Evolutionary conservation across 139 green algal genomes (phyloP).

Genomic region (Auxenochlorella pyrenoidosa): DNA sequence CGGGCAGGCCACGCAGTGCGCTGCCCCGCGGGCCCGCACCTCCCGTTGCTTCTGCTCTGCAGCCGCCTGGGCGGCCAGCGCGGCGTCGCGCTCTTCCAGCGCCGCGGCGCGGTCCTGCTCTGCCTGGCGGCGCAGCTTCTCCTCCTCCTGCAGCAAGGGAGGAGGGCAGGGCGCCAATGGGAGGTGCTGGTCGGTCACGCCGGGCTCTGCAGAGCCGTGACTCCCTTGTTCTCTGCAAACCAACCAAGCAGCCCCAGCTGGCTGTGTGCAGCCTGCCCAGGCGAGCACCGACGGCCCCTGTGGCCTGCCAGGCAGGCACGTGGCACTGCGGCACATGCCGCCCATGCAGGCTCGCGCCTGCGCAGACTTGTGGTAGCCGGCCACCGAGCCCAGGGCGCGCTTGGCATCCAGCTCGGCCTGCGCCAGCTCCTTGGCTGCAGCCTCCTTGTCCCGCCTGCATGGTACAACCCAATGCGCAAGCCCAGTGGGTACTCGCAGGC

Average conservation of each 20-base stretch:
- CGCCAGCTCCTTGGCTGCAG: not conserved
- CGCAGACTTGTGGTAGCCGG: conserved; percentile 7
- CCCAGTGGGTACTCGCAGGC: too few species aligned
- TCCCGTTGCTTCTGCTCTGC: not conserved
- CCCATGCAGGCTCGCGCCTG: not conserved
- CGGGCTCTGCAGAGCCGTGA: too few species aligned
- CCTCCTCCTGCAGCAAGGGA: conserved; percentile 15
- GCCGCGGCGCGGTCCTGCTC: conserved; percentile 24
- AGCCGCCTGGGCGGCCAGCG: not conserved
- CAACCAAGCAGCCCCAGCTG: not conserved
- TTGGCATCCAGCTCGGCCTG: conserved; percentile 31
- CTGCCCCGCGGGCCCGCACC: not conserved
- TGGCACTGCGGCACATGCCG: too few species aligned
- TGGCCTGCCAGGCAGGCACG: too few species aligned
- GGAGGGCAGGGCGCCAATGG: too few species aligned
- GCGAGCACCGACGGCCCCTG: too few species aligned
- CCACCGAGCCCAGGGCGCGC: conserved; percentile 3
- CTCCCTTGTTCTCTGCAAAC: too few species aligned
- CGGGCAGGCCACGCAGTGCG: not conserved
- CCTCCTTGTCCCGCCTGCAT: not conserved
- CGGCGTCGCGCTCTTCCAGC: conserved; percentile 2
- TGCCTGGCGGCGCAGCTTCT: conserved; percentile 9
- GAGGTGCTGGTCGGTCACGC: too few species aligned
- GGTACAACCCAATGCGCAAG: too few species aligned
- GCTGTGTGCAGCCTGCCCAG: too few species aligned